Evolutionary conservation across 257 asterid genomes (phyloP).

Genomic region (Phtheirospermum japonicum): DNA sequence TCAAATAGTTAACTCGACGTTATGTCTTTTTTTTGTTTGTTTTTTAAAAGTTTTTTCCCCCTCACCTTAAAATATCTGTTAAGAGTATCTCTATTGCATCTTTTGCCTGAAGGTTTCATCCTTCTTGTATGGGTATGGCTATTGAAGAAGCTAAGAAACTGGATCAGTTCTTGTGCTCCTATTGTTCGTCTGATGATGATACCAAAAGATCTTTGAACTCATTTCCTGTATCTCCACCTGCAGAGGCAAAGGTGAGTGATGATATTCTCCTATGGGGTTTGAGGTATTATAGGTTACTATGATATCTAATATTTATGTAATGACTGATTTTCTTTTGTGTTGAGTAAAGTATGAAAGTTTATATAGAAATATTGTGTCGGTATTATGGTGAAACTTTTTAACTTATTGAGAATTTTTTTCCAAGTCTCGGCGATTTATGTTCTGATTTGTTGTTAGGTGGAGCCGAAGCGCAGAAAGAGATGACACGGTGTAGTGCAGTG

Average conservation of each 20-base stretch:
- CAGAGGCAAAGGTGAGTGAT: conserved; percentile 47
- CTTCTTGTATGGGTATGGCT: too few species aligned
- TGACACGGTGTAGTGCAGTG: conserved; percentile 22
- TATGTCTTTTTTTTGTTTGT: background rate
- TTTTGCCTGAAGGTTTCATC: too few species aligned
- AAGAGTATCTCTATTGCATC: conserved; percentile 10
- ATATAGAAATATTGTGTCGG: too few species aligned
- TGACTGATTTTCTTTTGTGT: conserved; percentile 32
- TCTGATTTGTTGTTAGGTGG: too few species aligned
- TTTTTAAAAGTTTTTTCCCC: too few species aligned
- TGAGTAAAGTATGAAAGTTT: conserved; percentile 50
- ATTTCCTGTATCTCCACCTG: conserved; percentile 55
- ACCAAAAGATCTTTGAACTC: conserved; percentile 60
- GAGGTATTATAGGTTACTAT: too few species aligned
- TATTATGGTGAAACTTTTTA: too few species aligned
- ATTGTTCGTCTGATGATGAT: conserved; percentile 77
- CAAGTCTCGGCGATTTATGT: too few species aligned
- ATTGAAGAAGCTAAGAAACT: conserved; percentile 78
- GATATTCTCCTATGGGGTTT: conserved; percentile 6
- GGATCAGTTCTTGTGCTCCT: conserved; percentile 74
- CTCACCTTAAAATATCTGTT: too few species aligned
- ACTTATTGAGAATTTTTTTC: too few species aligned
- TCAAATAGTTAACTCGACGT: background rate
- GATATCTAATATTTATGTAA: too few species aligned
- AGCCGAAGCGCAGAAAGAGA: conserved; percentile 62